These are phyloP conservation scores for Stachybotrys chlorohalonatus DNA, from an alignment of 2,329 filamentous ascomycete species.

Conservation along the genomic window DNA sequence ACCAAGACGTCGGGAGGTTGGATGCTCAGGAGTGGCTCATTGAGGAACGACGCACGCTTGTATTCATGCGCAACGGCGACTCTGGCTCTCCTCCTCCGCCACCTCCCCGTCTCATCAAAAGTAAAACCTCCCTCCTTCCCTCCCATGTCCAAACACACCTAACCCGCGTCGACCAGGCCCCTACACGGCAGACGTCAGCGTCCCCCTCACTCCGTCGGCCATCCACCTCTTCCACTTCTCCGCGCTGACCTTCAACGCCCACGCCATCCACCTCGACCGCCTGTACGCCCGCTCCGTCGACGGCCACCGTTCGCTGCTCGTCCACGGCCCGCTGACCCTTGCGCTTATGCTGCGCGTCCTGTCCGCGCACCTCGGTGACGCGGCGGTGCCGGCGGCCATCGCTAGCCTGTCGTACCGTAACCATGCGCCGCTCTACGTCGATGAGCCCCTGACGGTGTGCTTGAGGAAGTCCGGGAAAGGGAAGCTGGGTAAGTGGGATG, in stretches of 20 bases:
- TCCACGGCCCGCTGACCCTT: conserved; percentile 79
- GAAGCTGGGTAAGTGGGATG: conserved; percentile 38
- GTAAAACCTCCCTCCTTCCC: conserved; percentile 9
- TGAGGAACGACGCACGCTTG: conserved; percentile 39
- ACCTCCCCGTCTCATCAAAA: conserved; percentile 14
- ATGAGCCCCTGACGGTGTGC: conserved; percentile 63
- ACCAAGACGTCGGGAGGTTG: not conserved
- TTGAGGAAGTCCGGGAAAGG: conserved; percentile 31
- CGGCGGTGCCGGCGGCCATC: conserved; percentile 24
- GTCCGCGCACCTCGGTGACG: conserved; percentile 8
- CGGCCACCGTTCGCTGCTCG: conserved; percentile 64
- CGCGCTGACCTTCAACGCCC: conserved; percentile 85
- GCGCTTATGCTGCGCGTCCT: conserved; percentile 67
- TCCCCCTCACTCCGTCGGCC: conserved; percentile 56
- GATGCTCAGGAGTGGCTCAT: conserved; percentile 19
- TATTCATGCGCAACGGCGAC: conserved; percentile 36
- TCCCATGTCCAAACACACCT: conserved; percentile 1
- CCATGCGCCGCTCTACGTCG: conserved; percentile 68
- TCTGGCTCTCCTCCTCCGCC: conserved; percentile 5
- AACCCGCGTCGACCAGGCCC: conserved; percentile 16
- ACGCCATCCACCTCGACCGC: conserved; percentile 78
- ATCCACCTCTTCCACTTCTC: conserved; percentile 82
- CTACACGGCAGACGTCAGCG: conserved; percentile 23
- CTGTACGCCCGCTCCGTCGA: conserved; percentile 62
- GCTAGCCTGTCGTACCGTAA: conserved; percentile 67